Conservation (phyloP, 78 protist species). For the Capsaspora owczarzaki region DNA sequence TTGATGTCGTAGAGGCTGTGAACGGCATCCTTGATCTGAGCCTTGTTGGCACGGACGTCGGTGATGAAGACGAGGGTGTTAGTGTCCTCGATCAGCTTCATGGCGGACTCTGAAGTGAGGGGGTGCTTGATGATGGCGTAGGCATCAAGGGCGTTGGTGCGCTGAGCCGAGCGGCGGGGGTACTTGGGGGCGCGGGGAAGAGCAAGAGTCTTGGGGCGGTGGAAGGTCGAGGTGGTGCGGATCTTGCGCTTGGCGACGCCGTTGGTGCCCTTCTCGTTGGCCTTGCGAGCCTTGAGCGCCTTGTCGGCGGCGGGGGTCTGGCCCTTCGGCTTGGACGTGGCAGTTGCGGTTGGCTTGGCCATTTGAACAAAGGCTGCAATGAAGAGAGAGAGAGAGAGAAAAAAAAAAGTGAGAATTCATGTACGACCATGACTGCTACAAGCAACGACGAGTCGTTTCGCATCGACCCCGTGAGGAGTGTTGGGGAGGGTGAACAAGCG, state of each 20-base stretch:
- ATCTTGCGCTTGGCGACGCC: conserved; percentile 39
- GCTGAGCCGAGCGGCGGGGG: conserved; percentile 15
- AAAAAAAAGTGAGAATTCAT: too few species aligned
- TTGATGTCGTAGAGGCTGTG: conserved; percentile 81
- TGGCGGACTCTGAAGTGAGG: conserved; percentile 90
- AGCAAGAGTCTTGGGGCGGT: conserved; percentile 27
- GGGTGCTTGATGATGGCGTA: conserved; percentile 85
- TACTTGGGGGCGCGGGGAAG: conserved; percentile 24
- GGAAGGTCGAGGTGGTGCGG: conserved; percentile 25
- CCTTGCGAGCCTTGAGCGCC: too few species aligned
- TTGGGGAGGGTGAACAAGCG: too few species aligned
- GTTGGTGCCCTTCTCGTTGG: conserved; percentile 22
- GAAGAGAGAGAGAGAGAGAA: too few species aligned
- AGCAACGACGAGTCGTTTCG: too few species aligned
- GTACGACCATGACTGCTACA: too few species aligned
- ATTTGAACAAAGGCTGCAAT: too few species aligned
- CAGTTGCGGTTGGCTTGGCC: too few species aligned
- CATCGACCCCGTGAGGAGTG: too few species aligned
- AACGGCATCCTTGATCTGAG: conserved; percentile 85
- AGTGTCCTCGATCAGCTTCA: conserved; percentile 94
- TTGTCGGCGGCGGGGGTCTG: too few species aligned
- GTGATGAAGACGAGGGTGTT: conserved; percentile 96
- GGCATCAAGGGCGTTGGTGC: conserved; percentile 35
- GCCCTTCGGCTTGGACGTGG: too few species aligned
- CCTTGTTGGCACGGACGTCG: conserved; percentile 84